A percentile compares a stretch with the other conserved stretches of the same genome.
phyloP scores from a whole-genome alignment of 108 stramenopile species.

The Cyclotella atomus region DNA sequence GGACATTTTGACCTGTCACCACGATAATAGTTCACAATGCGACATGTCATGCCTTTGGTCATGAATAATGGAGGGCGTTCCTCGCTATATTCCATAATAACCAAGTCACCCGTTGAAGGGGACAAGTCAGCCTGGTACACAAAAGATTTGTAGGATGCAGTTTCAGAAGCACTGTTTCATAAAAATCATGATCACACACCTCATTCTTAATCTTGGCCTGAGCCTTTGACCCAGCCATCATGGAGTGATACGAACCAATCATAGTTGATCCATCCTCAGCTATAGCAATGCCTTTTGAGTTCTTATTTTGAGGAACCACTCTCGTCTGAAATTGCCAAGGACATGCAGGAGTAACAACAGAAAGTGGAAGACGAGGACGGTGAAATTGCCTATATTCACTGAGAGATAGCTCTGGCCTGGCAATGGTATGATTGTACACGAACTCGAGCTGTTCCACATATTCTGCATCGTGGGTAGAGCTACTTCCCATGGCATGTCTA shows the following conservation, averaged over 20 bases:
- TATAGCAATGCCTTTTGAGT: conserved; percentile 16
- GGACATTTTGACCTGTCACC: conserved; percentile 86
- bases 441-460: conserved; percentile 89
- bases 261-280: conserved; percentile 54
- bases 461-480: conserved; percentile 70
- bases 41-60: conserved; percentile 84
- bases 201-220: conserved; percentile 81
- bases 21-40: conserved; percentile 90
- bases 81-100: conserved; percentile 84
- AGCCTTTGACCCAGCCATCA: conserved; percentile 79
- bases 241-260: conserved; percentile 66
- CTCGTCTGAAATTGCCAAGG: conserved; percentile 86
- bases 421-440: conserved; percentile 70
- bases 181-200: conserved; percentile 20
- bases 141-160: background rate
- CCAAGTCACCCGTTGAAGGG: conserved; percentile 75
- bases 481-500: conserved; percentile 57
- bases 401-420: conserved; percentile 66
- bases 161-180: background rate
- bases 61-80: conserved; percentile 84
- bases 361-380: conserved; percentile 74
- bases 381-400: conserved; percentile 79
- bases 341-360: conserved; percentile 63
- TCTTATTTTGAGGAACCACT: conserved; percentile 32
- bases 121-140: conserved; percentile 60